A percentile compares a stretch with the other conserved stretches of the same genome.
Evolutionary conservation across 148 eudicot species (phyloP).

Genomic region (Talinum fruticosum): DNA sequence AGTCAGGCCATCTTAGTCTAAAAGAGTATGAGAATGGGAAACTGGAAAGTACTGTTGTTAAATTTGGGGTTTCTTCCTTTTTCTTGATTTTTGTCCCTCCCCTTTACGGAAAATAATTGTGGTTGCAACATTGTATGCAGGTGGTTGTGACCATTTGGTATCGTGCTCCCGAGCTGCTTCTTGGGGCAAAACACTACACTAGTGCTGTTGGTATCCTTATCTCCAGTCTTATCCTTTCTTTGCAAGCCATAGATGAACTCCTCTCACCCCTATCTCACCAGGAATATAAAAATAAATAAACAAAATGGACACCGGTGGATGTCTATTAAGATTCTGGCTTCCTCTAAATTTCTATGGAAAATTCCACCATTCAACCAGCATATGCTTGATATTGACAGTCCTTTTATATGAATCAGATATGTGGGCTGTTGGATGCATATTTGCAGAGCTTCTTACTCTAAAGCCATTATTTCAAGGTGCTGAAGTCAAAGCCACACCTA

Average conservation of each 20-base stretch:
- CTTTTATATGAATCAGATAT: slow-evolving; percentile 51
- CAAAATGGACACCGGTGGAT: not conserved
- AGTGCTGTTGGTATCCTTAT: slow-evolving; percentile 90
- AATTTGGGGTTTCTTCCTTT: not conserved
- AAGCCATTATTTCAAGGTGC: slow-evolving; percentile 98
- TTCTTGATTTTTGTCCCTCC: not conserved
- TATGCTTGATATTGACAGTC: slow-evolving; percentile 2
- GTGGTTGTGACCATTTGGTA: slow-evolving; percentile 99
- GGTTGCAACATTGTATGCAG: slow-evolving; percentile 37
- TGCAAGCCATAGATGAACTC: not conserved
- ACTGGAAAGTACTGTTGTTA: not conserved
- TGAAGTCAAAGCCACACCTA: slow-evolving; percentile 87
- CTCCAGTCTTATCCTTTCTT: slow-evolving; percentile 16
- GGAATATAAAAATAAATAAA: too few relatives aligned
- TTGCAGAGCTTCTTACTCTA: slow-evolving; percentile 93
- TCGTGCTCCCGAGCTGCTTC: slow-evolving; percentile 96
- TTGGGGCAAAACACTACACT: slow-evolving; percentile 96
- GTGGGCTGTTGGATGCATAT: slow-evolving; percentile 99
- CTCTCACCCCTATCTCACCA: not conserved
- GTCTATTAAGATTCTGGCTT: not conserved
- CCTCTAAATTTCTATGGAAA: not conserved
- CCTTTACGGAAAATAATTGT: not conserved
- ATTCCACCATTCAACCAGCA: not conserved
- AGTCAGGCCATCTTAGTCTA: not conserved
- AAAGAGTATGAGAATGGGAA: not conserved